Conservation (phyloP, 257 asterid genomes). For the Perilla frutescens region DNA sequence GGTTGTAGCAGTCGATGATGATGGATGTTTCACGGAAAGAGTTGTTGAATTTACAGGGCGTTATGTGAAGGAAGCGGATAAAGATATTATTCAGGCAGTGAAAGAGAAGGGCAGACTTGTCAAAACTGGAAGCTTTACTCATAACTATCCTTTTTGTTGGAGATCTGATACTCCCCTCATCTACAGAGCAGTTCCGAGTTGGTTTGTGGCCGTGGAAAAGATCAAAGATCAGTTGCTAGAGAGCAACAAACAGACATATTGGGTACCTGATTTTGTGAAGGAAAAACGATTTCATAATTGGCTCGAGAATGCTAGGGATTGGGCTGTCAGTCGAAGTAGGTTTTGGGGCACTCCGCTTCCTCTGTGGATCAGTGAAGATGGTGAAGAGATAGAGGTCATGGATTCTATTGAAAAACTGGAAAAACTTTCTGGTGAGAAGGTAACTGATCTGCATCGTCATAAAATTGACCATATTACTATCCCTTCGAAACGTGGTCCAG, state of each 20-base stretch:
- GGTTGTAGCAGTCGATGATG: conserved; percentile 95
- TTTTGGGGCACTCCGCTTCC: conserved; percentile 99
- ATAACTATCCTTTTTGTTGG: conserved; percentile 92
- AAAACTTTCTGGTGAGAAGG: conserved; percentile 82
- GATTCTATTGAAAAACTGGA: conserved; percentile 87
- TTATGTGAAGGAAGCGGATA: conserved; percentile 90
- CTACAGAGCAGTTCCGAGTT: conserved; percentile 97
- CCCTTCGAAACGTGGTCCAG: conserved; percentile 83
- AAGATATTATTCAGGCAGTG: conserved; percentile 83
- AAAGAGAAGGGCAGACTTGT: conserved; percentile 92
- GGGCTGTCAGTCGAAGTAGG: conserved; percentile 99
- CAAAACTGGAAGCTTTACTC: conserved; percentile 82
- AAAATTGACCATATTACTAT: conserved; percentile 93
- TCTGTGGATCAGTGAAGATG: conserved; percentile 90
- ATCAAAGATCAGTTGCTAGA: conserved; percentile 89
- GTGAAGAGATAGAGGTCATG: conserved; percentile 81
- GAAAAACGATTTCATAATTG: conserved; percentile 98
- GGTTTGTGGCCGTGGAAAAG: conserved; percentile 98
- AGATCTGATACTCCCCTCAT: conserved; percentile 98
- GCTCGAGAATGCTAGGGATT: conserved; percentile 98
- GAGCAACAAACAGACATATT: conserved; percentile 83
- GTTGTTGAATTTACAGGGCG: conserved; percentile 72
- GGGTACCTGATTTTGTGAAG: conserved; percentile 99
- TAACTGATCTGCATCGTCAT: conserved; percentile 94
- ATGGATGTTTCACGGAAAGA: conserved; percentile 92